These are phyloP conservation scores for Colletotrichum acutatum DNA, from an alignment of 2,329 filamentous ascomycete genomes.

Conservation along the genomic window DNA sequence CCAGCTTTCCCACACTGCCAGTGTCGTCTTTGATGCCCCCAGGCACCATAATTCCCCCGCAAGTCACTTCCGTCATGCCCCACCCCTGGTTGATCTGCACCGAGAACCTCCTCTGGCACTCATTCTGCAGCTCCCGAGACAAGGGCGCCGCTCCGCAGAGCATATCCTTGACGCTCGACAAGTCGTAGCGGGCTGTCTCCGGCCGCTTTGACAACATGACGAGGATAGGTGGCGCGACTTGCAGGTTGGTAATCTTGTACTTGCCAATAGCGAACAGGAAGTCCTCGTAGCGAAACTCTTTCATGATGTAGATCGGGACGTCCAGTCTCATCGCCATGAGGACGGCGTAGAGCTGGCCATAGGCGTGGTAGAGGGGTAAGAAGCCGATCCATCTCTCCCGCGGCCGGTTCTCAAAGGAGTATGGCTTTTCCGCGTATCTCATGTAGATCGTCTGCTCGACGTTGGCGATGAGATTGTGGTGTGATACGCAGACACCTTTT, in stretches of 20 bases:
- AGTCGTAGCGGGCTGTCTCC: slow-evolving; percentile 61
- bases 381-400: slow-evolving; percentile 66
- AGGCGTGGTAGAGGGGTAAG: slow-evolving; percentile 74
- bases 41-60: slow-evolving; percentile 54
- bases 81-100: slow-evolving; percentile 62
- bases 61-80: slow-evolving; percentile 69
- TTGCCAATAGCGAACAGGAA: slow-evolving; percentile 62
- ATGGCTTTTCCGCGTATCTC: slow-evolving; percentile 51
- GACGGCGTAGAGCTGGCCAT: slow-evolving; percentile 64
- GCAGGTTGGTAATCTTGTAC: slow-evolving; percentile 63
- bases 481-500: slow-evolving; percentile 62
- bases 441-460: slow-evolving; percentile 61
- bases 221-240: slow-evolving; percentile 67
- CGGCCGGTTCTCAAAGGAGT: slow-evolving; percentile 48
- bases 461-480: slow-evolving; percentile 61
- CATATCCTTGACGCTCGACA: slow-evolving; percentile 59
- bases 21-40: slow-evolving; percentile 50
- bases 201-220: slow-evolving; percentile 70
- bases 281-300: slow-evolving; percentile 63
- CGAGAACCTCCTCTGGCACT: slow-evolving; percentile 55
- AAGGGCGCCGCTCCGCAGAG: slow-evolving; percentile 65
- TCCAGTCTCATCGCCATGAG: slow-evolving; percentile 55
- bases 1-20: slow-evolving; percentile 62
- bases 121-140: slow-evolving; percentile 52
- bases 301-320: slow-evolving; percentile 66